Percentiles rank a stretch among this genome's conserved stretches.
phyloP scores from a whole-genome alignment of 1,139 yeast species.

The Lodderomyces parapsilosis region DNA sequence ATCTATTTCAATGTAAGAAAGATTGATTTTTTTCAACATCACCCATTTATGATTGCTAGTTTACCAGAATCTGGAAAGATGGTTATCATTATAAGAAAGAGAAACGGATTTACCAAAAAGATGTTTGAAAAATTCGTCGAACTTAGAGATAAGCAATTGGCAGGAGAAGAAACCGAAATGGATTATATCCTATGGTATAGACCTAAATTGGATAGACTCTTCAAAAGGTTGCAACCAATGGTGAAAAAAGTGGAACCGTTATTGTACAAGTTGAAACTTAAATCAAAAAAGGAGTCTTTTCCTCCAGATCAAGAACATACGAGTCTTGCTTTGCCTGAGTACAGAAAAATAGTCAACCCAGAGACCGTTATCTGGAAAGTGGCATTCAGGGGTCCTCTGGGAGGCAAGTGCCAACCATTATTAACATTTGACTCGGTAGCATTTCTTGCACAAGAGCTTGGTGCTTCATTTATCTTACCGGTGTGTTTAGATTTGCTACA shows the following conservation, averaged over 20 bases:
- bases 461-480: slow-evolving; percentile 47
- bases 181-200: slow-evolving; percentile 6
- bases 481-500: slow-evolving; percentile 40
- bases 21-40: slow-evolving; percentile 39
- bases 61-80: slow-evolving; percentile 37
- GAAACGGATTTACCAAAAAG: slow-evolving; percentile 45
- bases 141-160: slow-evolving; percentile 18
- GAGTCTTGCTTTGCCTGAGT: slow-evolving; percentile 10
- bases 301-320: background rate
- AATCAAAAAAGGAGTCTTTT: background rate
- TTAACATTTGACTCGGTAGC: slow-evolving; percentile 40
- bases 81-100: slow-evolving; percentile 36
- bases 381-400: slow-evolving; percentile 44
- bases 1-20: slow-evolving; percentile 39
- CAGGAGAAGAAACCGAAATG: slow-evolving; percentile 10
- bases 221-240: background rate
- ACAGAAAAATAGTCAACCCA: slow-evolving; percentile 9
- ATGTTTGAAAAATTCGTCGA: slow-evolving; percentile 20
- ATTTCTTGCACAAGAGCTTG: slow-evolving; percentile 46
- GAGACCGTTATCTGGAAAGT: slow-evolving; percentile 27
- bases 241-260: background rate
- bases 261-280: background rate
- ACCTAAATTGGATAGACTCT: background rate
- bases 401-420: slow-evolving; percentile 42
- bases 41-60: slow-evolving; percentile 49